Base-by-base conservation (phyloP, 768 basidiomycete genomes). In the Cystobasidium ongulense region DNA sequence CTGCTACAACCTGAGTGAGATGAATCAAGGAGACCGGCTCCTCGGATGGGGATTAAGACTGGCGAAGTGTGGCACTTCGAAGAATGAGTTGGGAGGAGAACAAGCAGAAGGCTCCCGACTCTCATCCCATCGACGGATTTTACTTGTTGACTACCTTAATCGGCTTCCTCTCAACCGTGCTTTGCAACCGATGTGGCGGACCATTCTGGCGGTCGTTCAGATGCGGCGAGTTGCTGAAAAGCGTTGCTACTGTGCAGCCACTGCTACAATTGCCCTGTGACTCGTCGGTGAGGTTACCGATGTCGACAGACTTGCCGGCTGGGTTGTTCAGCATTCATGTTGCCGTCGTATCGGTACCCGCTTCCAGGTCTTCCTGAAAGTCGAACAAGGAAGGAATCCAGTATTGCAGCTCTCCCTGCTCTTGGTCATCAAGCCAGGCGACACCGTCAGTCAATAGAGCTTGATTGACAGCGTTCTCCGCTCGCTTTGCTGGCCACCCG, bases 361-460 rank as follows among this genome's bases (percentile, higher is more conserved):
- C 27, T 59, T 50, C 23, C 7, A 46, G 53, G 18, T 33, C 54
- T 2, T 71, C 68, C 68, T 59, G 68, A 52, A 77, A 96, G 73
- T 85, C 85, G 86, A 95, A 90, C 1, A 89, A 89, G 15, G 90
- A 90, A 0, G 89, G 89, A 13, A 95, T 84, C 92, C 92, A 97
- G 80, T 92, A 95, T 27, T 87, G 86, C 72, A 84, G 84, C 33
- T 87, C 87, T 35, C 82, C 83, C 18, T 79, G 80, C 76, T 90
- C 91, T 81, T 96, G 92, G 29, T 91, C 88, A 78, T 99, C 96
- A 35, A 98, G 79, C 96, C 96, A 99, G 73, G 91, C 94, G 29
- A 95, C 83, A 0, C 94, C 95, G 75, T 98, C 93, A 31, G 89
- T 85, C 75, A 91, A 84, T 17, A 94, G 85, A 88, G 95, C 93